Percentiles rank a stretch among this genome's conserved stretches.
Conservation (phyloP, 805 yeast species). For the Candida gorgasii region DNA sequence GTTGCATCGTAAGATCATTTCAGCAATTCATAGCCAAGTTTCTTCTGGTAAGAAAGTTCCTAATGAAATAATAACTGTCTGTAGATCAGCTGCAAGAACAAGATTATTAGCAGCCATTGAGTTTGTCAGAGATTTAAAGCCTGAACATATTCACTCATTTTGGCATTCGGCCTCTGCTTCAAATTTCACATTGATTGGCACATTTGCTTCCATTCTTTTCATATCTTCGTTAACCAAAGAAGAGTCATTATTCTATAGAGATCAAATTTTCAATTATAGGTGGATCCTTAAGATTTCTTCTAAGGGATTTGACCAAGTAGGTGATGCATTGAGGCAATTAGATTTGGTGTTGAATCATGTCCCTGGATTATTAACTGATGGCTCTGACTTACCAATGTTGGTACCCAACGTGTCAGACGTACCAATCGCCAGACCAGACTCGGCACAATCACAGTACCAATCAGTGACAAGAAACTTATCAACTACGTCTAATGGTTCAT, state of each 20-base stretch:
- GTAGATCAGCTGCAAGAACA: conserved; percentile 83
- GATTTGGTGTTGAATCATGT: conserved; percentile 73
- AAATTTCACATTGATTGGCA: conserved; percentile 79
- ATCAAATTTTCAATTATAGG: conserved; percentile 72
- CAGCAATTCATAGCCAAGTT: conserved; percentile 45
- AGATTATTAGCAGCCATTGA: conserved; percentile 81
- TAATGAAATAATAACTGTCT: conserved; percentile 49
- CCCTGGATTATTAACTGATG: conserved; percentile 60
- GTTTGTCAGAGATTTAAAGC: conserved; percentile 70
- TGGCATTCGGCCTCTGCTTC: conserved; percentile 86
- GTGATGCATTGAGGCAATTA: conserved; percentile 68
- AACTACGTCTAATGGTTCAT: conserved; percentile 9
- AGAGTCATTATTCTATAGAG: conserved; percentile 65
- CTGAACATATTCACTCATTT: conserved; percentile 82
- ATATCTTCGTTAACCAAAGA: conserved; percentile 63
- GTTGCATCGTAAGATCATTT: conserved; percentile 74
- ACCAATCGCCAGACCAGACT: conserved; percentile 17
- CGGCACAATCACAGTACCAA: conserved; percentile 14
- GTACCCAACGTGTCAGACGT: conserved; percentile 33
- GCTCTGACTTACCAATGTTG: conserved; percentile 36
- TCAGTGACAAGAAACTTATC: conserved; percentile 8
- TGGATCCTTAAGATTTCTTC: conserved; percentile 75
- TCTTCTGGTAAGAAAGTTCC: conserved; percentile 35
- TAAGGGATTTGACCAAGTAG: conserved; percentile 75
- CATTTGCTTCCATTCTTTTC: conserved; percentile 80